Evolutionary conservation across 768 basidiomycete genomes (phyloP).

Genomic region (Collybiopsis confluens): DNA sequence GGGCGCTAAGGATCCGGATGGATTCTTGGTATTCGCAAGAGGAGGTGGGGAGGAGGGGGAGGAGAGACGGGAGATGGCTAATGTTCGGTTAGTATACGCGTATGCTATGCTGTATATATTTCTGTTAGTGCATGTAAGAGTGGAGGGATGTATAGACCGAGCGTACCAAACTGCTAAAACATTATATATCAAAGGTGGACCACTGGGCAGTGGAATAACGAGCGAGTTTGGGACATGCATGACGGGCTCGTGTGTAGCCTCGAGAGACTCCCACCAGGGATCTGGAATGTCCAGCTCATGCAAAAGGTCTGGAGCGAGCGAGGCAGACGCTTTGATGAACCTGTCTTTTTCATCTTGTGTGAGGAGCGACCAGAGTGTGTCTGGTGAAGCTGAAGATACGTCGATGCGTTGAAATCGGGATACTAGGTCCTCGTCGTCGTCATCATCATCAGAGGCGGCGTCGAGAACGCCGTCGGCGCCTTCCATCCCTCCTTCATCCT

Average conservation of each 20-base stretch:
- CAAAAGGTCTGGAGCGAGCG: constrained; percentile 55
- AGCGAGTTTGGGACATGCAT: constrained; percentile 45
- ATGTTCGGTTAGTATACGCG: constrained; percentile 57
- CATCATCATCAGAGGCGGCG: constrained; percentile 28
- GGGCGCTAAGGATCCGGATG: constrained; percentile 39
- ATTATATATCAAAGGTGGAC: constrained; percentile 60
- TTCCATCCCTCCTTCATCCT: too few species aligned
- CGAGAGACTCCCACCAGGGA: constrained; percentile 77
- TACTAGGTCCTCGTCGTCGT: constrained; percentile 36
- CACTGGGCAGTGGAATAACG: constrained; percentile 30
- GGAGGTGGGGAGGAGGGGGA: constrained; percentile 32
- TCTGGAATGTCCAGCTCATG: constrained; percentile 36
- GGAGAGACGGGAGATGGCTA: constrained; percentile 57
- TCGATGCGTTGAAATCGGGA: constrained; percentile 53
- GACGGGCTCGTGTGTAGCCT: too few species aligned
- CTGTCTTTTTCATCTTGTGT: constrained; percentile 53
- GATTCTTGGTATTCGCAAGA: constrained; percentile 44
- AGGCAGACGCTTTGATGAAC: constrained; percentile 55
- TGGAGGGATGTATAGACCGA: background rate
- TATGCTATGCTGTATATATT: constrained; percentile 56
- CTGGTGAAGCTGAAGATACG: constrained; percentile 47
- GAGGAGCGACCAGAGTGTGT: constrained; percentile 58
- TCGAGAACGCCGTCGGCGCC: too few species aligned
- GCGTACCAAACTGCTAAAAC: constrained; percentile 64
- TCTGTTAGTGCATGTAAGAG: background rate